phyloP scores from a whole-genome alignment of 2,329 filamentous ascomycete genomes.

The Fusarium nodosum region DNA sequence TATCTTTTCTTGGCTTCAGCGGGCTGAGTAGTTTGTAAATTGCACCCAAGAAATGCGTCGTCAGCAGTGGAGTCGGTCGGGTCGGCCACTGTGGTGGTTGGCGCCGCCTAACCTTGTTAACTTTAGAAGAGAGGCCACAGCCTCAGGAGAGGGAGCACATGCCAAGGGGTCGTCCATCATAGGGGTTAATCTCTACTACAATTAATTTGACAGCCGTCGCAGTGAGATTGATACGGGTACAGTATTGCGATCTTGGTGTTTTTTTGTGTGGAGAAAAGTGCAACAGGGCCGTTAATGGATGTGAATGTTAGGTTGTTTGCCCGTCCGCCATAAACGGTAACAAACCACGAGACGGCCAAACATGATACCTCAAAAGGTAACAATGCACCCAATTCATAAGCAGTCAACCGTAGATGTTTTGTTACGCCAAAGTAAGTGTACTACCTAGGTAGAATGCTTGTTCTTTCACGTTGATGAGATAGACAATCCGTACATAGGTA shows the following conservation, averaged over 20 bases:
- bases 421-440: background rate
- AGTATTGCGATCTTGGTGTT: background rate
- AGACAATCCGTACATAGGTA: background rate
- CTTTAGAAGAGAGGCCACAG: conserved; percentile 6
- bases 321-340: conserved; percentile 26
- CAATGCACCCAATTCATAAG: conserved; percentile 7
- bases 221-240: background rate
- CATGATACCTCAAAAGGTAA: conserved; percentile 19
- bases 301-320: background rate
- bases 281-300: conserved; percentile 8
- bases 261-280: conserved; percentile 25
- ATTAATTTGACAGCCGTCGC: conserved; percentile 2
- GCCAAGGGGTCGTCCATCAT: conserved; percentile 13
- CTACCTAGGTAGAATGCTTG: background rate
- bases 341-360: conserved; percentile 30
- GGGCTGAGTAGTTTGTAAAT: conserved; percentile 25
- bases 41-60: conserved; percentile 37
- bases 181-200: background rate
- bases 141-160: conserved; percentile 16
- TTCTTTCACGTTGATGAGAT: background rate
- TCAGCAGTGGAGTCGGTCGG: conserved; percentile 41
- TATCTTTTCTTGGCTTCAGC: background rate
- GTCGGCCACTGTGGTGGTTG: conserved; percentile 23
- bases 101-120: conserved; percentile 7
- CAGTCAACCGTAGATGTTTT: background rate